These are phyloP conservation scores for Phytophthora citrophthora DNA, from an alignment of 352 stramenopile species.

Conservation along the genomic window DNA sequence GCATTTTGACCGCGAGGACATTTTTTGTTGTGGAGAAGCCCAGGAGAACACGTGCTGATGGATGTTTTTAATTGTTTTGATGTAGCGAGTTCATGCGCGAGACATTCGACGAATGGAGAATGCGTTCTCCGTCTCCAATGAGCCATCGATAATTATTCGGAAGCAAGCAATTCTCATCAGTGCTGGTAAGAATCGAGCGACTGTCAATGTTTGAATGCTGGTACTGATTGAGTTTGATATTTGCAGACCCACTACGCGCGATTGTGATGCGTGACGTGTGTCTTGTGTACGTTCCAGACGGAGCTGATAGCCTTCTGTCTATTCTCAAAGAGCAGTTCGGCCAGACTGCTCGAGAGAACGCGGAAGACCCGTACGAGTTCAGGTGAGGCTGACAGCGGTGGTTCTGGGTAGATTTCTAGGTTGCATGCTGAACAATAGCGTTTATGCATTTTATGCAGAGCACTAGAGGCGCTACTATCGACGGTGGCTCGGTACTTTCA, in stretches of 20 bases:
- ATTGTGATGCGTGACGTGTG: conserved; percentile 79
- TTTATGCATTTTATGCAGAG: conserved; percentile 24
- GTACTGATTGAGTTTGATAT: conserved; percentile 4
- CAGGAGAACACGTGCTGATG: background rate
- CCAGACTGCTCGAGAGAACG: conserved; percentile 55
- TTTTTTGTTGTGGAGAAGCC: background rate
- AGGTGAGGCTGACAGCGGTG: conserved; percentile 35
- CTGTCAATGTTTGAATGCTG: background rate
- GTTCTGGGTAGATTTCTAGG: background rate
- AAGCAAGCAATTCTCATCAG: conserved; percentile 85
- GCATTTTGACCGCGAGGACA: background rate
- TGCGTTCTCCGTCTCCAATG: conserved; percentile 74
- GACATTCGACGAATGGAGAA: conserved; percentile 82
- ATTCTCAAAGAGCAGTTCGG: conserved; percentile 75
- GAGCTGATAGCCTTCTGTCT: conserved; percentile 61
- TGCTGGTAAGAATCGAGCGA: conserved; percentile 40
- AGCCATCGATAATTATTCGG: conserved; percentile 76
- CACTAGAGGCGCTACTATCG: conserved; percentile 64
- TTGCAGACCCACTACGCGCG: conserved; percentile 64
- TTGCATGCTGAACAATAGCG: too few species aligned
- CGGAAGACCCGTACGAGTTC: conserved; percentile 72
- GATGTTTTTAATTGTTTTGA: conserved; percentile 1
- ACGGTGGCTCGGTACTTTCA: conserved; percentile 65
- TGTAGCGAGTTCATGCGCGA: conserved; percentile 70
- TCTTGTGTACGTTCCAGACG: conserved; percentile 63